Evolutionary conservation across 2,329 filamentous ascomycete species (phyloP).

Genomic region (Venturia asperata): DNA sequence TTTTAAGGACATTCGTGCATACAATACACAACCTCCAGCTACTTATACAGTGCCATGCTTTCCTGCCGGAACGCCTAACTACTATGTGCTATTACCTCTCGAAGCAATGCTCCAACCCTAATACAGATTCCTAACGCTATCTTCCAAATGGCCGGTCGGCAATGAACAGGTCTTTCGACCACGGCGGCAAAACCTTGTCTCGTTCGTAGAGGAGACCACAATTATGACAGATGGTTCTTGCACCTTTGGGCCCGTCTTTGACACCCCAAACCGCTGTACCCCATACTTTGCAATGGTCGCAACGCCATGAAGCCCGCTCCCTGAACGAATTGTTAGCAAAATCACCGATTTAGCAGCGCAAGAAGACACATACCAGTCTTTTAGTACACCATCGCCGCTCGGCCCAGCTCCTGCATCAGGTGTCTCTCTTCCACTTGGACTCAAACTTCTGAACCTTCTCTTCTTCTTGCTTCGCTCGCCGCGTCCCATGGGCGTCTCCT

Average conservation of each 20-base stretch:
- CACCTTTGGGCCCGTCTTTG: slow-evolving; percentile 77
- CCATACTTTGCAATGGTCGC: slow-evolving; percentile 79
- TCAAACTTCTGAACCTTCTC: slow-evolving; percentile 80
- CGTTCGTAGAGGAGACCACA: slow-evolving; percentile 86
- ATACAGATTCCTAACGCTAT: background rate
- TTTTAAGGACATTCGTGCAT: background rate
- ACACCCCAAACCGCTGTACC: slow-evolving; percentile 92
- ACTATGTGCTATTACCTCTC: slow-evolving; percentile 5
- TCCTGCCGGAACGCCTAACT: slow-evolving; percentile 7
- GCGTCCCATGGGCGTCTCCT: slow-evolving; percentile 78
- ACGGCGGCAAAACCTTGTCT: slow-evolving; percentile 73
- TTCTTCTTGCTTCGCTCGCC: slow-evolving; percentile 95
- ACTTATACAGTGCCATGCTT: slow-evolving; percentile 5
- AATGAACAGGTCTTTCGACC: slow-evolving; percentile 55
- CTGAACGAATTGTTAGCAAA: slow-evolving; percentile 31
- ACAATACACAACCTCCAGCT: background rate
- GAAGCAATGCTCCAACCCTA: background rate
- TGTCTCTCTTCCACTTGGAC: slow-evolving; percentile 73
- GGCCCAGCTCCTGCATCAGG: slow-evolving; percentile 66
- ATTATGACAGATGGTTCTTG: slow-evolving; percentile 86
- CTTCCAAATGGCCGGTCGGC: slow-evolving; percentile 3
- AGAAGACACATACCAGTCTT: slow-evolving; percentile 34
- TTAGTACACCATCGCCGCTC: slow-evolving; percentile 55
- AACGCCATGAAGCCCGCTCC: slow-evolving; percentile 80
- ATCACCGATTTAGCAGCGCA: background rate